A percentile compares a stretch with the other conserved stretches of the same genome.
These are phyloP conservation scores for Fusarium abutilonis DNA, from an alignment of 2,329 filamentous ascomycete species.

Conservation along the genomic window DNA sequence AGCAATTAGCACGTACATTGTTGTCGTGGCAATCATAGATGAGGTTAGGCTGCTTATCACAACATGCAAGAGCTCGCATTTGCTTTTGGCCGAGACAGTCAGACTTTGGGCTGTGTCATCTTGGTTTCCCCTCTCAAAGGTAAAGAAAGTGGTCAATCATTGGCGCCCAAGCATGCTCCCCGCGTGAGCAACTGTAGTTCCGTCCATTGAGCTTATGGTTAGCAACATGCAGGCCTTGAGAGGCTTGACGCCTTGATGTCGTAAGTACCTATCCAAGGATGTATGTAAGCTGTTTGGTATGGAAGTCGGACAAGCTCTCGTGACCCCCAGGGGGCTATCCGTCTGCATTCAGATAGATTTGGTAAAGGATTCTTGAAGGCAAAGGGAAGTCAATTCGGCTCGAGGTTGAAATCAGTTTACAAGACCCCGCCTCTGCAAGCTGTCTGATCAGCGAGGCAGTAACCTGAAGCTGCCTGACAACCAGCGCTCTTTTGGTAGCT, in stretches of 20 bases:
- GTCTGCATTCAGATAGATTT: neutral
- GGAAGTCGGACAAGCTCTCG: neutral
- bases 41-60: slow-evolving; percentile 25
- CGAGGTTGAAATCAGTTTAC: slow-evolving; percentile 18
- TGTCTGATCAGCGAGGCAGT: too few species aligned
- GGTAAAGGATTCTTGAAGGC: neutral
- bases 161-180: slow-evolving; percentile 3
- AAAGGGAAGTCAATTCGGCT: neutral
- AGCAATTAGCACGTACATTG: slow-evolving; percentile 1
- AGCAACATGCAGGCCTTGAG: slow-evolving; percentile 10
- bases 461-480: neutral
- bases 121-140: too few species aligned
- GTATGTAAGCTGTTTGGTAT: neutral
- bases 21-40: slow-evolving; percentile 20
- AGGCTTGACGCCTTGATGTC: slow-evolving; percentile 25
- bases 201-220: slow-evolving; percentile 11
- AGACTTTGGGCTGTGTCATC: slow-evolving; percentile 8
- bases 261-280: neutral
- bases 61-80: slow-evolving; percentile 35
- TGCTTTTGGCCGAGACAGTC: slow-evolving; percentile 1
- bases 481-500: neutral
- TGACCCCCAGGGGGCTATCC: neutral
- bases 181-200: slow-evolving; percentile 28
- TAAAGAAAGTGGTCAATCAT: too few species aligned
- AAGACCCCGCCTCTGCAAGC: neutral